Evolutionary conservation across 192 early-diverging fungal species (phyloP).

Genomic region (Chytriomyces sp.): DNA sequence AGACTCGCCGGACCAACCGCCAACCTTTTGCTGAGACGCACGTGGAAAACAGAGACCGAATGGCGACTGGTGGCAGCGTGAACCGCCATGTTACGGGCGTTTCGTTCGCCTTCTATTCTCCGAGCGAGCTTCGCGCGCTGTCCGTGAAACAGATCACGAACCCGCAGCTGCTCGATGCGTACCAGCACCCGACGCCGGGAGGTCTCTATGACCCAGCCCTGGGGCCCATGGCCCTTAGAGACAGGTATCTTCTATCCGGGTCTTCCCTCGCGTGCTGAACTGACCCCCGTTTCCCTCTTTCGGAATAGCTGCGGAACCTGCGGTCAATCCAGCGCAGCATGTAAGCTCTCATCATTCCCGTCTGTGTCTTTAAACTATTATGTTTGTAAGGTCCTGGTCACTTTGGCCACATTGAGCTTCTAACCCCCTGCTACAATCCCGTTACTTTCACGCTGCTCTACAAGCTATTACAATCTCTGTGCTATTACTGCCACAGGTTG

Average conservation of each 20-base stretch:
- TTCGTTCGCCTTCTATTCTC: conserved; percentile 88
- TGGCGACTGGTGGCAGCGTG: conserved; percentile 16
- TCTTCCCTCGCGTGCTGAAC: not conserved
- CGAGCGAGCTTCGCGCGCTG: conserved; percentile 85
- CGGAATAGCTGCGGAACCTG: conserved; percentile 79
- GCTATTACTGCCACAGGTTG: conserved; percentile 89
- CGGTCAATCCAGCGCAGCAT: conserved; percentile 74
- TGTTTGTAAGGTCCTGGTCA: no score
- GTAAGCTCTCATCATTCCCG: no score
- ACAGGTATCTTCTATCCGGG: conserved; percentile 34
- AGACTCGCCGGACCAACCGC: no score
- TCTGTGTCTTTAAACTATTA: no score
- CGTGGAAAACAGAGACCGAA: not conserved
- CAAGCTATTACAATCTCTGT: conserved; percentile 80
- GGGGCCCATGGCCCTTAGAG: conserved; percentile 82
- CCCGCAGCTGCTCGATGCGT: conserved; percentile 81
- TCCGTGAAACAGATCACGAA: conserved; percentile 94
- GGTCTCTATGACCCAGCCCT: conserved; percentile 94
- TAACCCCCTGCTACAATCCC: conserved; percentile 86
- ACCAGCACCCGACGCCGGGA: conserved; percentile 85
- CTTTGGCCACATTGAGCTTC: conserved; percentile 95
- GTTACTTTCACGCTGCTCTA: conserved; percentile 93
- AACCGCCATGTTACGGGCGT: conserved; percentile 73
- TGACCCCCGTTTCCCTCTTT: not conserved
- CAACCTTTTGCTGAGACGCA: no score